phyloP scores from a whole-genome alignment of 768 basidiomycete species.

The Candolleomyces eurysporus region DNA sequence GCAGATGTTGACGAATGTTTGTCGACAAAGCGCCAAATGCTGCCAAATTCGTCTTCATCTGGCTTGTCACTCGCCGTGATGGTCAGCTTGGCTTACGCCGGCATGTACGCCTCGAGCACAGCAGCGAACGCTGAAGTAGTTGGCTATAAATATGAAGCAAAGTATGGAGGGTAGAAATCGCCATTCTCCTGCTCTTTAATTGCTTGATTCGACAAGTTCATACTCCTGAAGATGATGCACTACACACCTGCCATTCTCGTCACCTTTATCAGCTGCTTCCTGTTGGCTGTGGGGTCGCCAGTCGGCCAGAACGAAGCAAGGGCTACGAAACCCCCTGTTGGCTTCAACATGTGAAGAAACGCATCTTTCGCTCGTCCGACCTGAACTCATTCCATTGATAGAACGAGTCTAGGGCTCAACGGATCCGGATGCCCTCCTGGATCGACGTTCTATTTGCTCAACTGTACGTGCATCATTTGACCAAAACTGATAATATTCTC shows the following conservation, averaged over 20 bases:
- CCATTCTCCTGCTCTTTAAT: background rate
- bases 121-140: background rate
- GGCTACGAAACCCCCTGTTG: slow-evolving; percentile 10
- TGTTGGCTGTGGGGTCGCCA: too few relatives aligned
- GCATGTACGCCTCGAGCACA: background rate
- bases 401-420: slow-evolving; percentile 21
- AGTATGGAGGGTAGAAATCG: background rate
- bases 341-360: slow-evolving; percentile 20
- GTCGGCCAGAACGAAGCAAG: too few relatives aligned
- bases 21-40: too few relatives aligned
- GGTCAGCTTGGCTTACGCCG: too few relatives aligned
- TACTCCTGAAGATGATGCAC: too few relatives aligned
- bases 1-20: too few relatives aligned
- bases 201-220: too few relatives aligned
- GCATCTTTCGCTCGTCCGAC: too few relatives aligned
- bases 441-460: slow-evolving; percentile 6
- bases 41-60: too few relatives aligned
- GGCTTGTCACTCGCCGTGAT: too few relatives aligned
- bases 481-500: background rate
- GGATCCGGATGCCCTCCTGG: slow-evolving; percentile 21
- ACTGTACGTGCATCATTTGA: background rate
- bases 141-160: background rate
- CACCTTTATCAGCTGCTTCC: too few relatives aligned
- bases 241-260: too few relatives aligned
- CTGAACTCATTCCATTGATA: slow-evolving; percentile 1